Base-by-base conservation (phyloP, 352 stramenopile genomes). In the Phytopythium litorale region DNA sequence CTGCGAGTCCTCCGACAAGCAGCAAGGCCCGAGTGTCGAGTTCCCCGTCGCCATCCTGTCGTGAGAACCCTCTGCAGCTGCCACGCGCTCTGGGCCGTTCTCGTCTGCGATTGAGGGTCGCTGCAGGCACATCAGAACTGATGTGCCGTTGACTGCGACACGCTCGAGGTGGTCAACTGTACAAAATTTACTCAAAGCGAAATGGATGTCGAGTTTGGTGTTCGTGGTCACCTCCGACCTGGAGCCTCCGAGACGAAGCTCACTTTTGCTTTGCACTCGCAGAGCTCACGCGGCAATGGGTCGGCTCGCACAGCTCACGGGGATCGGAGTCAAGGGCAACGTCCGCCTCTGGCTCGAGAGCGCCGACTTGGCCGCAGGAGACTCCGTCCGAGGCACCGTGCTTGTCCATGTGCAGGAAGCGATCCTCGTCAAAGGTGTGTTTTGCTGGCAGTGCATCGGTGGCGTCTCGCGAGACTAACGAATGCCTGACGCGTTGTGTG, bases 341-440 rank as follows among this genome's bases (percentile, higher is more conserved):
- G 46, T 75, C 25, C 65, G 62, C 13, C 51, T 75, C 13, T 58
- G 72, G 60, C 68, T 75, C 19, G 65, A 72, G 38, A 55, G 58
- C 32, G 61, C 52, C 13, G 67, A 35, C 30, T 73, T 70, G 28
- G 19, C 55, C 19, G 55, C 68, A 28, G 68, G 68, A 45, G 65
- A 75, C 30, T 54, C 64, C 28, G 65, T 72, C 6, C 62, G 38
- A 46, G 65, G 68, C 46, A 67, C 65, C 25, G 61, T 75, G 18
- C 67, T 64, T 51, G 48, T 74, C 51, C 67, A 58, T 7, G 65
- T 74, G 52, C 62, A 48, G 4, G 46, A 64, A 35, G 60, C 68
- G 40, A 69, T 74, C 53, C 62, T 67, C 25, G 53, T 13, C 45
- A 71, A 74, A 74, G 64, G 45, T 51, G n/a, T 21, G 45, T 6